Conservation (phyloP, 2,329 filamentous ascomycete genomes). For the Fusarium temperatum region DNA sequence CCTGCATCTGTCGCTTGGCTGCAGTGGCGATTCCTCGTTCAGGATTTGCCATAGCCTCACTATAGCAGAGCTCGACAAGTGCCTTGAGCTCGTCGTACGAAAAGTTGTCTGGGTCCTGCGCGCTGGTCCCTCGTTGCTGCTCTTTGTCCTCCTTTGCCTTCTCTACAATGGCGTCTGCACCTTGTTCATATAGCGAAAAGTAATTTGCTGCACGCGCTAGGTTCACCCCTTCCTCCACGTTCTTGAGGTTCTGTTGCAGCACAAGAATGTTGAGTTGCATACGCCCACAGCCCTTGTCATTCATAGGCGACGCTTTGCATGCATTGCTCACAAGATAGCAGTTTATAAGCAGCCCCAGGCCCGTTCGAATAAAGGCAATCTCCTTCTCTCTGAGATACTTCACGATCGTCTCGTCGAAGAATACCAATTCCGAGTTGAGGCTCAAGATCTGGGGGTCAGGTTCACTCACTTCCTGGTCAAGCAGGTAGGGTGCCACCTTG, state of each 20-base stretch:
- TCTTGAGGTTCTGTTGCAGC: constrained; percentile 95
- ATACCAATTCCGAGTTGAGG: constrained; percentile 84
- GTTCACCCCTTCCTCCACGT: constrained; percentile 78
- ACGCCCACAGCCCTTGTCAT: constrained; percentile 80
- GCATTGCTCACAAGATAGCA: constrained; percentile 78
- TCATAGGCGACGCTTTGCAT: constrained; percentile 80
- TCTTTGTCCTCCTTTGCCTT: constrained; percentile 63
- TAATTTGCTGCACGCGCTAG: constrained; percentile 72
- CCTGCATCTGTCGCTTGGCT: constrained; percentile 74
- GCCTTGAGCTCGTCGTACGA: constrained; percentile 73
- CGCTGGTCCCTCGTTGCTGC: constrained; percentile 47
- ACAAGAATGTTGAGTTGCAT: constrained; percentile 96
- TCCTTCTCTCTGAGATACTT: constrained; percentile 77
- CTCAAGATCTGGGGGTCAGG: constrained; percentile 83
- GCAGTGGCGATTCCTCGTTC: constrained; percentile 73
- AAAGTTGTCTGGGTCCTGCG: constrained; percentile 56
- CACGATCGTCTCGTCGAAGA: constrained; percentile 84
- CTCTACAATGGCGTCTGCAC: constrained; percentile 70
- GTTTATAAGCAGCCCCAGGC: constrained; percentile 82
- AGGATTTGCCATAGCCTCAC: constrained; percentile 71
- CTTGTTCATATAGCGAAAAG: constrained; percentile 73
- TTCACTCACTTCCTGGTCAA: constrained; percentile 77
- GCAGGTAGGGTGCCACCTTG: constrained; percentile 68
- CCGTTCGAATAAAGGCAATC: constrained; percentile 77
- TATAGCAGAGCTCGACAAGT: constrained; percentile 73